phyloP scores from a whole-genome alignment of 306 rosid species.

The Pterocarpus santalinus region DNA sequence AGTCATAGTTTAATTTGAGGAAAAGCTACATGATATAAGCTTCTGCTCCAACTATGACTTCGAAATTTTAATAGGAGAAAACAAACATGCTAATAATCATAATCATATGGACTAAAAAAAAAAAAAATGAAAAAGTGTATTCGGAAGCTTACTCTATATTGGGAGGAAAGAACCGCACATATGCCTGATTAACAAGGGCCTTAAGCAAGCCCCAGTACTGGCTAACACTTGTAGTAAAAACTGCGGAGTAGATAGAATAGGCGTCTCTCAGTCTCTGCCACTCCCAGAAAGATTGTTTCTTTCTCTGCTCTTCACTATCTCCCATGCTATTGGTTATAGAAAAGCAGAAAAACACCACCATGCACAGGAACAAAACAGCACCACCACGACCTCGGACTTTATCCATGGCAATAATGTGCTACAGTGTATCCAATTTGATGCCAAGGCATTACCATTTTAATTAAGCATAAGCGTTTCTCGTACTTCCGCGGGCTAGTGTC shows the following conservation, averaged over 20 bases:
- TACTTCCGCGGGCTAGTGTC: not conserved
- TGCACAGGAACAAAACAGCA: not conserved
- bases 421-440: not conserved
- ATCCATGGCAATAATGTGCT: not conserved
- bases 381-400: not conserved
- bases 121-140: no score
- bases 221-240: slow-evolving; percentile 3
- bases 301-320: slow-evolving; percentile 2
- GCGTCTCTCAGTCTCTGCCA: slow-evolving; percentile 39
- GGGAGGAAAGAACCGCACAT: slow-evolving; percentile 44
- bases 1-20: no score
- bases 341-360: slow-evolving; percentile 10
- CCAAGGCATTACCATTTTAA: not conserved
- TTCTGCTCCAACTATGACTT: no score
- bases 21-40: no score
- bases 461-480: not conserved
- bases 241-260: slow-evolving; percentile 30
- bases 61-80: no score
- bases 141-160: slow-evolving; percentile 44
- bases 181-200: not conserved
- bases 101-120: no score
- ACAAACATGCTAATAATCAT: no score
- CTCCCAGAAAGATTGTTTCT: not conserved
- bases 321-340: not conserved
- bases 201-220: slow-evolving; percentile 35